Percentiles rank a stretch among this genome's conserved stretches.
These are phyloP conservation scores for Kazachstania psychrophila DNA, from an alignment of 805 yeast genomes.

Conservation along the genomic window DNA sequence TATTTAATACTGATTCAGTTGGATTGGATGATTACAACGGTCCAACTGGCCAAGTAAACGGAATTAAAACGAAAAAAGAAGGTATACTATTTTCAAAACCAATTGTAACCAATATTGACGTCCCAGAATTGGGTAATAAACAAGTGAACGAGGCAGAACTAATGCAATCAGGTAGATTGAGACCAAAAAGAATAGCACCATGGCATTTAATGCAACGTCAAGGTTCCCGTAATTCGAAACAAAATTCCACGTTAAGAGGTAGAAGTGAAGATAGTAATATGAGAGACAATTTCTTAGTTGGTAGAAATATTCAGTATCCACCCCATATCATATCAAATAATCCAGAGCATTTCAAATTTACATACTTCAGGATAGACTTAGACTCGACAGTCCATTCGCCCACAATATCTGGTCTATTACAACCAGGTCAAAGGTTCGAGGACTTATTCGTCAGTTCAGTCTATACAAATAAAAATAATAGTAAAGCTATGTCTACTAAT, in stretches of 20 bases:
- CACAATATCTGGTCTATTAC: constrained; percentile 70
- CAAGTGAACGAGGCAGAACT: constrained; percentile 49
- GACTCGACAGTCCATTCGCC: constrained; percentile 88
- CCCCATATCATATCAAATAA: constrained; percentile 38
- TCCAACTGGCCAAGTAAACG: neutral
- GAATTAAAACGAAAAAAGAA: constrained; percentile 8
- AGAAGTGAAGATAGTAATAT: constrained; percentile 10
- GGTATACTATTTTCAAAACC: constrained; percentile 36
- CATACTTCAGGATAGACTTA: constrained; percentile 85
- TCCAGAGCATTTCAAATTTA: constrained; percentile 62
- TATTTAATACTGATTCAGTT: constrained; percentile 2
- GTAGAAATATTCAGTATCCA: constrained; percentile 33
- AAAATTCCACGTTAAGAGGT: neutral
- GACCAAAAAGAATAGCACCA: constrained; percentile 70
- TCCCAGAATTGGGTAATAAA: constrained; percentile 33
- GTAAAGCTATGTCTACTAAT: neutral
- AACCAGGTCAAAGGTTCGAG: constrained; percentile 49
- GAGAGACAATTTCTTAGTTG: constrained; percentile 24
- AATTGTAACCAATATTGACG: constrained; percentile 36
- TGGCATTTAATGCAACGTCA: constrained; percentile 43
- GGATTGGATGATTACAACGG: constrained; percentile 19
- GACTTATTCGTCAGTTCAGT: constrained; percentile 50
- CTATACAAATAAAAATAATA: constrained; percentile 14
- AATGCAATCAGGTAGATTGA: constrained; percentile 48
- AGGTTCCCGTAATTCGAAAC: constrained; percentile 3